Evolutionary conservation across 169 alveolate species (phyloP).

Genomic region (Eimeria maxima): DNA sequence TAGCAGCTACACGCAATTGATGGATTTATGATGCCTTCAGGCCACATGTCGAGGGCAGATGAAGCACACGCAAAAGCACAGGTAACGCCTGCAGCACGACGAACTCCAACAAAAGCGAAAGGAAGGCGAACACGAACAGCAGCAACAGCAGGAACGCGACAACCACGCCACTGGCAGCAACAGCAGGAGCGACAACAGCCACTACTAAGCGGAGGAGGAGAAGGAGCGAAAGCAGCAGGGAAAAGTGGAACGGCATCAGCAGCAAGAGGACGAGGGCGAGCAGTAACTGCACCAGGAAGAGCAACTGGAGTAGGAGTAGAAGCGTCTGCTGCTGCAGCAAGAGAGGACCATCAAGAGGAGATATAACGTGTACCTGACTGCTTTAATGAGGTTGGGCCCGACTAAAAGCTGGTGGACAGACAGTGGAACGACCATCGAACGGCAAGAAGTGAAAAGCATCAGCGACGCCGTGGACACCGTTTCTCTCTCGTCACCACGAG

Average conservation of each 20-base stretch:
- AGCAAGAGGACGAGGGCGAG: not conserved
- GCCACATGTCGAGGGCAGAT: not conserved
- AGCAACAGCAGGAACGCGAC: not conserved
- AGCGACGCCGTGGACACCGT: constrained; percentile 11
- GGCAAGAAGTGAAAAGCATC: constrained; percentile 77
- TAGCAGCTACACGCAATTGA: constrained; percentile 13
- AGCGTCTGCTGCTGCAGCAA: not conserved
- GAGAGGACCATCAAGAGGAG: not conserved
- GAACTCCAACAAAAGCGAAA: not conserved
- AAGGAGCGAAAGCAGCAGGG: not conserved
- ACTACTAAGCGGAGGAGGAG: not conserved
- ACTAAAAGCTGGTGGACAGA: constrained; percentile 85
- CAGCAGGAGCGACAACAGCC: constrained; percentile 11
- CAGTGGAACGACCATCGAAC: constrained; percentile 85
- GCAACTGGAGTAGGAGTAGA: not conserved
- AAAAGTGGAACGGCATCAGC: not conserved
- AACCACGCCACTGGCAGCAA: not conserved
- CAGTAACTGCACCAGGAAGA: not conserved
- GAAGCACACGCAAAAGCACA: constrained; percentile 4
- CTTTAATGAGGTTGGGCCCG: constrained; percentile 87
- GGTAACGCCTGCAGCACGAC: not conserved
- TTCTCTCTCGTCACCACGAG: constrained; percentile 72
- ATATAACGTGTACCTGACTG: constrained; percentile 59
- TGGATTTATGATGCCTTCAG: not conserved
- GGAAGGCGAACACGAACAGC: not conserved